Base-by-base conservation (phyloP, 1,284 basidiomycete genomes). In the Xerocomus nothofagi region DNA sequence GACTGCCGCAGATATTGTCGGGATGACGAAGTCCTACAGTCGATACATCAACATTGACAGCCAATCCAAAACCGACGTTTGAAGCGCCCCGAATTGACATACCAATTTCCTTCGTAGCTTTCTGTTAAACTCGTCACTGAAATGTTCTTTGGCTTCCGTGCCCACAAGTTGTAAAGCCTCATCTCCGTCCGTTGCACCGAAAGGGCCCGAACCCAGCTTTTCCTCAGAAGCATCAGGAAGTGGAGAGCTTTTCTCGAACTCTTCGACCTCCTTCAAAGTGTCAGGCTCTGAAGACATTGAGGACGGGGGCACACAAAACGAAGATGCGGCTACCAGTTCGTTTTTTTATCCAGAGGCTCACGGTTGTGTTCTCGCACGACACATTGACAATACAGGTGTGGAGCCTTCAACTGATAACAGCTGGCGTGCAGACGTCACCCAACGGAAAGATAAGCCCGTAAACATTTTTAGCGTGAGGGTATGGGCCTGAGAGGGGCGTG, bases 131-230 rank as follows among this genome's bases (percentile, higher is more conserved):
- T 84, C 82, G 29, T 85, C 80, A 51, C 72, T 81, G 63, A 84
- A 85, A 41, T 79, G 66, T 4, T 65, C 63, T 18, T 73, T 72
- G 27, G 79, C 71, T 56, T 80, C 75, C 10, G 65, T 65, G 4
- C 82, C 80, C 38, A 85, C 81, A 20, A 85, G 74, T 53, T 72
- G 70, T 40, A 84, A 70, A 8, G 82, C 83, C 55, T 83, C 82
- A 57, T 84, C 82, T 6, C 74, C 80, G 37, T 78, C 63, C 2
- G 58, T 47, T 23, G 71, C 61, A 50, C 76, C 68, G 24, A 73
- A 47, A 26, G 58, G 50, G 26, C 50, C 50, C 17, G 51, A 33
- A 29, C 44, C 56, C 17, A 50, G 20, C 43, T 59, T 62, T 24
- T 61, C 56, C 18, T 59, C 62, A 12, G 45, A 6, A 11, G 17